Percentiles rank a stretch among this genome's conserved stretches.
Evolutionary conservation across 2,329 filamentous ascomycete species (phyloP).

Genomic region (Cladosporium sp.): DNA sequence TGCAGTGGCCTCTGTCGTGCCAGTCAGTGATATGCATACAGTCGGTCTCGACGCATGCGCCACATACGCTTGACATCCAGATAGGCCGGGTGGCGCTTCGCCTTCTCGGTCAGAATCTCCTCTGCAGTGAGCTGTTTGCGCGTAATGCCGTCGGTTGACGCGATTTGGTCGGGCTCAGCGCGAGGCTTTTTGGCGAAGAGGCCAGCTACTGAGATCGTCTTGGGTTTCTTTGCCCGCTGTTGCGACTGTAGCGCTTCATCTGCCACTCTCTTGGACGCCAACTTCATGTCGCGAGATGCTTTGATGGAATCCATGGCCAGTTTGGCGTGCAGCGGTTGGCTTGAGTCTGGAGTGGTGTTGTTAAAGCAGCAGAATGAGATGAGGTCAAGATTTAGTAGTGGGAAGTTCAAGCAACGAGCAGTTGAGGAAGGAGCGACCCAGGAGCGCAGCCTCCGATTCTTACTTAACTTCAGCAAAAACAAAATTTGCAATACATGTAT

Average conservation of each 20-base stretch:
- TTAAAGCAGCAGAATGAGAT: neutral
- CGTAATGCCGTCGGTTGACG: neutral
- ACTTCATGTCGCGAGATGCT: neutral
- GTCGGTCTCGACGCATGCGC: neutral
- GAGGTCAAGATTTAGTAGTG: neutral
- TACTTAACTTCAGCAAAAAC: neutral
- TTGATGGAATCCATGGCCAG: neutral
- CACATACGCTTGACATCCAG: conserved; percentile 18
- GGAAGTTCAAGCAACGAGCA: neutral
- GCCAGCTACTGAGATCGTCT: conserved; percentile 5
- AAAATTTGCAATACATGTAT: neutral
- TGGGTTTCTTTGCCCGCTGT: conserved; percentile 4
- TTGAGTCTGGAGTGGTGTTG: neutral
- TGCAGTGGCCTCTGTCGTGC: conserved; percentile 20
- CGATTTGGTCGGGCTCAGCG: neutral
- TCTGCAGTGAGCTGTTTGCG: neutral
- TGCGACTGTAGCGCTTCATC: neutral
- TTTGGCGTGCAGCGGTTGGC: neutral
- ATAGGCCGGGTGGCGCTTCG: conserved; percentile 15
- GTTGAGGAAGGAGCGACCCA: neutral
- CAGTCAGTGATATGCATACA: neutral
- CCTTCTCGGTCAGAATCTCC: neutral
- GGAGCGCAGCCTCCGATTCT: neutral
- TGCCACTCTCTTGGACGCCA: neutral
- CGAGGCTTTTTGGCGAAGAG: conserved; percentile 12